Evolutionary conservation across 306 rosid species (phyloP).

Genomic region (Ceratonia siliqua): DNA sequence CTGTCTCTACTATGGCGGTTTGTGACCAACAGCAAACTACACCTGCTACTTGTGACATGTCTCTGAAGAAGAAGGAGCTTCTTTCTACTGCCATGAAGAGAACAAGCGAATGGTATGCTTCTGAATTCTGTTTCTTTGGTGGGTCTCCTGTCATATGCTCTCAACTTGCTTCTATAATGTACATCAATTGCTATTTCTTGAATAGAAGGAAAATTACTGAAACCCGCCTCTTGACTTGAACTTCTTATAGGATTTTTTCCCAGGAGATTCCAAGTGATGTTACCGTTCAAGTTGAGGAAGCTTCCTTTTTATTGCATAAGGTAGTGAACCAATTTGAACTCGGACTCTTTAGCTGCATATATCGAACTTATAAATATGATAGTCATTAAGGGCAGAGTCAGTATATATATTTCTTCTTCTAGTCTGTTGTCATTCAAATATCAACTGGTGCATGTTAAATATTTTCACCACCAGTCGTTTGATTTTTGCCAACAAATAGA

Average conservation of each 20-base stretch:
- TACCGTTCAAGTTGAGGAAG: conserved; percentile 70
- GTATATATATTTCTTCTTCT: background rate
- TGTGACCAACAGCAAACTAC: conserved; percentile 45
- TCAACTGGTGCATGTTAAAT: no score
- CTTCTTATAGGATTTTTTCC: conserved; percentile 71
- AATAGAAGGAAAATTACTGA: conserved; percentile 18
- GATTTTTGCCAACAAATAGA: background rate
- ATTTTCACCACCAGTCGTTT: background rate
- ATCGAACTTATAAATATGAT: background rate
- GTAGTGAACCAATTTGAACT: conserved; percentile 41
- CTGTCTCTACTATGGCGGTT: conserved; percentile 61
- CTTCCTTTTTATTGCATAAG: conserved; percentile 80
- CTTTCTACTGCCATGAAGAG: conserved; percentile 70
- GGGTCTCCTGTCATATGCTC: background rate
- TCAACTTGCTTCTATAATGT: conserved; percentile 1
- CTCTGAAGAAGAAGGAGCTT: conserved; percentile 63
- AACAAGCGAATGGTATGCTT: conserved; percentile 81
- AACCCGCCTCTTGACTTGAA: conserved; percentile 8
- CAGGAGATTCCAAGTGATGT: conserved; percentile 92
- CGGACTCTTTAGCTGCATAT: background rate
- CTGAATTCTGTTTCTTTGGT: background rate
- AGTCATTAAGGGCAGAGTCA: background rate
- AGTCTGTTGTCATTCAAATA: no score
- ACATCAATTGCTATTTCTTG: background rate
- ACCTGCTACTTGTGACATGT: conserved; percentile 52